phyloP scores from a whole-genome alignment of 2,329 filamentous ascomycete species.

The Trichophyton equinum region DNA sequence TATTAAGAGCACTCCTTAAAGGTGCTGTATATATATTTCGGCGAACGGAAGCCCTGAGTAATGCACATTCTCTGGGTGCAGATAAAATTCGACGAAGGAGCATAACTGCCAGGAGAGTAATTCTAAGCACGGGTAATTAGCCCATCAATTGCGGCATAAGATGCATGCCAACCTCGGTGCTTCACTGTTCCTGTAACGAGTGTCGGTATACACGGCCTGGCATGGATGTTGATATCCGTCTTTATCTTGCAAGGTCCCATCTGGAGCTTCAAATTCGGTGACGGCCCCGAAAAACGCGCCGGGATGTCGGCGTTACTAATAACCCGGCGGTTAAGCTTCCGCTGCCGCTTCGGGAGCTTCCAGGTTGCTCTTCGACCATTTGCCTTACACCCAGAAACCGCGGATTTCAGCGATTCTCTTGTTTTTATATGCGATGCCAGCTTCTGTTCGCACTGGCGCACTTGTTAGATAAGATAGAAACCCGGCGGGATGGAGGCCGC shows the following conservation, averaged over 20 bases:
- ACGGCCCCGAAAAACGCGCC: background rate
- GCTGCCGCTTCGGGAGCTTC: background rate
- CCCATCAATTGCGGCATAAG: background rate
- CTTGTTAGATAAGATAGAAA: constrained; percentile 2
- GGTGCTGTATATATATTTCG: background rate
- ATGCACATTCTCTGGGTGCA: background rate
- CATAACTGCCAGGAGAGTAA: background rate
- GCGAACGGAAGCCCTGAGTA: background rate
- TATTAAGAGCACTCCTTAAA: background rate
- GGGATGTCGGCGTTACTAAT: background rate
- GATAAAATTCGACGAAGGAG: background rate
- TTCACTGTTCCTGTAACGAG: background rate
- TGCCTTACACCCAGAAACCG: background rate
- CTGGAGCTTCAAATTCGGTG: too few species aligned
- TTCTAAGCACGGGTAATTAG: background rate
- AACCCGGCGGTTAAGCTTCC: background rate
- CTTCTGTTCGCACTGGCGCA: background rate
- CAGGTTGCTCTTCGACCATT: background rate
- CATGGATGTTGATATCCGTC: background rate
- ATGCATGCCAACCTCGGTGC: background rate
- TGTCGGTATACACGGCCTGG: background rate
- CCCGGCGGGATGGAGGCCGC: constrained; percentile 28
- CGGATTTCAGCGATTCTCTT: background rate
- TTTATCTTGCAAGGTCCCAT: background rate
- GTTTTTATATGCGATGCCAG: background rate